These are phyloP conservation scores for Phytophthora crassamura DNA, from an alignment of 352 stramenopile genomes.

Conservation along the genomic window DNA sequence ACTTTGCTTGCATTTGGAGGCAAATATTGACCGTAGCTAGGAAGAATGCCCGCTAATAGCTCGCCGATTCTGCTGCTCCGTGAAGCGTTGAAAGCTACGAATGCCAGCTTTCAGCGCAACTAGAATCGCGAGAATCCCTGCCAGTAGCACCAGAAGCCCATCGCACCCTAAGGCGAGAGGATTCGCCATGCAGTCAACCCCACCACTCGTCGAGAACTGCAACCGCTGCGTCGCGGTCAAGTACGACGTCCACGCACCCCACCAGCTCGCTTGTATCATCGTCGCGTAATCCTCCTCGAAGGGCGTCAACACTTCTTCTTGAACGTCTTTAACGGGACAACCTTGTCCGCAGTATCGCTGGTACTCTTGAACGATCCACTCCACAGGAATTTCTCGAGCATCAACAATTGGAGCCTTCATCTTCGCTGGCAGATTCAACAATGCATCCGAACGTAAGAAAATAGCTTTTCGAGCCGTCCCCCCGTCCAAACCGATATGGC, in stretches of 20 bases:
- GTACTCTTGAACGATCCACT: slow-evolving; percentile 13
- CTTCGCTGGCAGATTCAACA: no score
- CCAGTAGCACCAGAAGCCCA: slow-evolving; percentile 4
- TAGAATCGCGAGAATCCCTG: slow-evolving; percentile 7
- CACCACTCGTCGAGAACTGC: neutral
- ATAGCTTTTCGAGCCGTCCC: neutral
- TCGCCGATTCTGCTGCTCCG: no score
- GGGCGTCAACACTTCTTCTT: neutral
- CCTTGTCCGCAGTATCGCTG: neutral
- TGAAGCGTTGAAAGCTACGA: neutral
- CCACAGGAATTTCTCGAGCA: slow-evolving; percentile 16
- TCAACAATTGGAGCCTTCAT: neutral
- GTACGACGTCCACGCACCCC: neutral
- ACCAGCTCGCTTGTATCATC: slow-evolving; percentile 6
- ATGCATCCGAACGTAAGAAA: neutral
- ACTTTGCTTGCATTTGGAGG: no score
- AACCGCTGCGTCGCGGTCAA: neutral
- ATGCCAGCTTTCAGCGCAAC: slow-evolving; percentile 11
- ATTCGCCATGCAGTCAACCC: neutral
- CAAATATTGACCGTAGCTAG: neutral
- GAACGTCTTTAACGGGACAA: neutral
- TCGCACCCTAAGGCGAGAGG: slow-evolving; percentile 18
- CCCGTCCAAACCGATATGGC: slow-evolving; percentile 21
- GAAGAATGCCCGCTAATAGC: neutral
- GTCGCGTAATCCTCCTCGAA: slow-evolving; percentile 6